Percentiles rank a stretch among this genome's conserved stretches.
Evolutionary conservation across 2,329 filamentous ascomycete genomes (phyloP).

Genomic region (Paraphoma sp.): DNA sequence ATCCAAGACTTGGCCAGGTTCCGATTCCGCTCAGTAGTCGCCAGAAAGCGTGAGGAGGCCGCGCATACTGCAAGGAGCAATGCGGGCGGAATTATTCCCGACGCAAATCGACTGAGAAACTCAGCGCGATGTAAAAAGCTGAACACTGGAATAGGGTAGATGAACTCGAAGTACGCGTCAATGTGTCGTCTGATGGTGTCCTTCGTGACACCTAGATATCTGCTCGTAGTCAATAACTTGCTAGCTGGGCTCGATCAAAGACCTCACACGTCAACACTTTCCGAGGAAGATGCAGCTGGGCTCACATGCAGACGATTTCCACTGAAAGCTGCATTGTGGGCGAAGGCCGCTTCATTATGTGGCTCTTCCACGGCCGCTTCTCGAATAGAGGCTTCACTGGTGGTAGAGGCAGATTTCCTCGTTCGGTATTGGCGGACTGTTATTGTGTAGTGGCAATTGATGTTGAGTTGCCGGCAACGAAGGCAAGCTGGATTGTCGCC

Average conservation of each 20-base stretch:
- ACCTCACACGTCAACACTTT: not conserved
- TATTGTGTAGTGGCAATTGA: slow-evolving; percentile 8
- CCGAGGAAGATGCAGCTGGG: not conserved
- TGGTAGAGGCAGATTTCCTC: not conserved
- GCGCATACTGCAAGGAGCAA: slow-evolving; percentile 12
- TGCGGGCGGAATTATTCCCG: not conserved
- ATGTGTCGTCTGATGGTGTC: slow-evolving; percentile 5
- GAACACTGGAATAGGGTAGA: slow-evolving; percentile 9
- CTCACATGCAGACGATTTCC: not conserved
- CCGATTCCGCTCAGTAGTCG: not conserved
- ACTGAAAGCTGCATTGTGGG: not conserved
- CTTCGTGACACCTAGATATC: slow-evolving; percentile 8
- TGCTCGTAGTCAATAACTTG: not conserved
- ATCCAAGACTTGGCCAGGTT: slow-evolving; percentile 5
- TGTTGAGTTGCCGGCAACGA: slow-evolving; percentile 5
- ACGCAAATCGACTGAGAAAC: slow-evolving; percentile 4
- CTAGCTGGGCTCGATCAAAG: not conserved
- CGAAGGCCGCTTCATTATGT: not conserved
- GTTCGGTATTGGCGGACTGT: slow-evolving; percentile 11
- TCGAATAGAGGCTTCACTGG: not conserved
- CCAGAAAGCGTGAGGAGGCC: slow-evolving; percentile 7
- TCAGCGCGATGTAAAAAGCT: slow-evolving; percentile 16
- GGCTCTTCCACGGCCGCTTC: not conserved
- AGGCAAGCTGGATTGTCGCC: slow-evolving; percentile 3
- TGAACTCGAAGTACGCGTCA: slow-evolving; percentile 14